These are phyloP conservation scores for Carex parvula DNA, from an alignment of 176 grass and related monocot species.

Conservation along the genomic window DNA sequence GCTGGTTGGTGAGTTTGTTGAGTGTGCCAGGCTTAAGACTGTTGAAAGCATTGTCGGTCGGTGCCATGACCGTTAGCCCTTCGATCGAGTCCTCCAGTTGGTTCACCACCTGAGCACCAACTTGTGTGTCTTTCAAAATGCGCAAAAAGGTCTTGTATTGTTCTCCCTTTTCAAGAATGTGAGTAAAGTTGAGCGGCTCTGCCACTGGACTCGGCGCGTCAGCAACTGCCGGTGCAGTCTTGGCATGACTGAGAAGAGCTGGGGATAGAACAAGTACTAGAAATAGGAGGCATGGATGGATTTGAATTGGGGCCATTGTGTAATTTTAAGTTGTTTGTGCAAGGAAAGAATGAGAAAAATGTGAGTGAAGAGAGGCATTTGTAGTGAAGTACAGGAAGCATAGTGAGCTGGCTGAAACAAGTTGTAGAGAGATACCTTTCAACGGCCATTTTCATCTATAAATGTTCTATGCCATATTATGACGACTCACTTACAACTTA, in stretches of 20 bases:
- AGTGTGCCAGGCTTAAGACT: slow-evolving; percentile 36
- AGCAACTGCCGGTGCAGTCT: neutral
- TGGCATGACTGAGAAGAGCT: slow-evolving; percentile 6
- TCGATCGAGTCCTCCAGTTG: slow-evolving; percentile 29
- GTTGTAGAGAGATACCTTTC: slow-evolving; percentile 28
- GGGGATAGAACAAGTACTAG: neutral
- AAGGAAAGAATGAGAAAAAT: slow-evolving; percentile 6
- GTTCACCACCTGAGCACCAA: slow-evolving; percentile 37
- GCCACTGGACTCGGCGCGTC: slow-evolving; percentile 31
- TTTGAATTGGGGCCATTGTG: slow-evolving; percentile 33
- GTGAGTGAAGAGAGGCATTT: slow-evolving; percentile 17
- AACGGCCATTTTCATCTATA: neutral
- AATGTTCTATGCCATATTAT: neutral
- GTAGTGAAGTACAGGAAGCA: slow-evolving; percentile 8
- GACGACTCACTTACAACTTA: neutral
- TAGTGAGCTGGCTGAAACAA: slow-evolving; percentile 5
- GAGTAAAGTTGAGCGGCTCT: slow-evolving; percentile 27
- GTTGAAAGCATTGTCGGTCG: slow-evolving; percentile 37
- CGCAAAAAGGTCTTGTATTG: slow-evolving; percentile 47
- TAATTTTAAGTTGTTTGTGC: neutral
- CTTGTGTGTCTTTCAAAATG: slow-evolving; percentile 50
- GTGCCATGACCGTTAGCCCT: slow-evolving; percentile 40
- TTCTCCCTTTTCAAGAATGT: slow-evolving; percentile 38
- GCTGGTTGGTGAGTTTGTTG: slow-evolving; percentile 39
- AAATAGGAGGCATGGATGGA: neutral